These are phyloP conservation scores for Colletotrichum acutatum DNA, from an alignment of 2,329 filamentous ascomycete genomes.

Conservation along the genomic window DNA sequence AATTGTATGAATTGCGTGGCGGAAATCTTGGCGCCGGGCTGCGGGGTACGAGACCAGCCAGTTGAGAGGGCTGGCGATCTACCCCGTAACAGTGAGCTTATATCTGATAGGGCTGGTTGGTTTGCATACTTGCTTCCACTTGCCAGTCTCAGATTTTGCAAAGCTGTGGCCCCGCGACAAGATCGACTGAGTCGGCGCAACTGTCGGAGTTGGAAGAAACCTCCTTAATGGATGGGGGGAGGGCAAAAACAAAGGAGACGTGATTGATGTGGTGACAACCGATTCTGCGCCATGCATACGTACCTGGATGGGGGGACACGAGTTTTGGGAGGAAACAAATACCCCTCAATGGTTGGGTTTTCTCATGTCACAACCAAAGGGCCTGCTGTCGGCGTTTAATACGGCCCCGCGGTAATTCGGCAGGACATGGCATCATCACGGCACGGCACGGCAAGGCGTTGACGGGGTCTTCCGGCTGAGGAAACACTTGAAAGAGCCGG, in stretches of 20 bases:
- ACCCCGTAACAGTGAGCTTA: conserved; percentile 11
- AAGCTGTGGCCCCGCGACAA: background rate
- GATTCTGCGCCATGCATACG: background rate
- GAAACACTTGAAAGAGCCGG: background rate
- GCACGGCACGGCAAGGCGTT: conserved; percentile 33
- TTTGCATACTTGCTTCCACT: background rate
- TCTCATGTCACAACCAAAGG: conserved; percentile 7
- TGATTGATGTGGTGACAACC: background rate
- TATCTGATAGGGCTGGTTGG: background rate
- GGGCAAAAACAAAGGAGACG: background rate
- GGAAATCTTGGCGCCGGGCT: conserved; percentile 5
- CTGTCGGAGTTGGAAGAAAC: background rate
- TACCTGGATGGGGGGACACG: background rate
- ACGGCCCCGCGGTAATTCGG: conserved; percentile 10
- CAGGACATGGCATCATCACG: conserved; percentile 23
- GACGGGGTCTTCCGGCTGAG: conserved; percentile 21
- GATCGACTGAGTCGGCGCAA: background rate
- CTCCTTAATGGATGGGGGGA: background rate
- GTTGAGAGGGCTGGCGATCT: background rate
- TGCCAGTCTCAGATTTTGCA: background rate
- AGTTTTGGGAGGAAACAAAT: background rate
- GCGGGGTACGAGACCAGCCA: conserved; percentile 21
- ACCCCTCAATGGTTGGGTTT: conserved; percentile 4
- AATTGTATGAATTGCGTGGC: conserved; percentile 9
- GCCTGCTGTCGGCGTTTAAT: conserved; percentile 21